Conservation (phyloP, 805 yeast genomes). For the Yarrowia sp. region DNA sequence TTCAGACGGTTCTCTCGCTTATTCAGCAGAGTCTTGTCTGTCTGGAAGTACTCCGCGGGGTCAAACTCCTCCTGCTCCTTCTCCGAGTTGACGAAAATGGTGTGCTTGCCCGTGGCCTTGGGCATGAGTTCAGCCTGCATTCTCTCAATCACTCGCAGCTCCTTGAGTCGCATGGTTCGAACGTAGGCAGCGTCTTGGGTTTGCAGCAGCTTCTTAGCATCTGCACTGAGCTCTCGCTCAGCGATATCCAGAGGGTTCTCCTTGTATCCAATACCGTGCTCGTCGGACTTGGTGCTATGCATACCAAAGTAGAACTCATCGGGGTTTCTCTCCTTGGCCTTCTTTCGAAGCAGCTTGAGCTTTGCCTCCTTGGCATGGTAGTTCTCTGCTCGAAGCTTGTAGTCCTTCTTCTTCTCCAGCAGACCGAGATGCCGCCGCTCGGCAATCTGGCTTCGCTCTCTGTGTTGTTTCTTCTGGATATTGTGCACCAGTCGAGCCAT, state of each 20-base stretch:
- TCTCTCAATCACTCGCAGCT: constrained; percentile 67
- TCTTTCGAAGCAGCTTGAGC: constrained; percentile 72
- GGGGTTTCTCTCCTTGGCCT: constrained; percentile 79
- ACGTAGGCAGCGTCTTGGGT: constrained; percentile 91
- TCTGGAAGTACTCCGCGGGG: constrained; percentile 71
- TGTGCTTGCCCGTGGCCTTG: constrained; percentile 72
- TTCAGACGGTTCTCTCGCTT: constrained; percentile 77
- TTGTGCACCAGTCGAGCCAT: constrained; percentile 58
- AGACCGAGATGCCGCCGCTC: constrained; percentile 79
- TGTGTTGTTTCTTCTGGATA: constrained; percentile 94
- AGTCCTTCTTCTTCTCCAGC: constrained; percentile 91
- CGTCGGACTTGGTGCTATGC: constrained; percentile 73
- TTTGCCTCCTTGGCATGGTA: constrained; percentile 65
- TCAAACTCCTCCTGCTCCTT: constrained; percentile 64
- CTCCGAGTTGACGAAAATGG: constrained; percentile 78
- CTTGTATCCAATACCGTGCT: constrained; percentile 68
- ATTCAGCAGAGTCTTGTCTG: constrained; percentile 67
- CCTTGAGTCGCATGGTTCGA: constrained; percentile 75
- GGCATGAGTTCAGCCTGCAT: constrained; percentile 52
- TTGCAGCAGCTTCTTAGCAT: constrained; percentile 81
- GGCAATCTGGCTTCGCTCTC: constrained; percentile 88
- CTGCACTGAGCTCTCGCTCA: constrained; percentile 60
- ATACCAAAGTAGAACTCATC: constrained; percentile 97
- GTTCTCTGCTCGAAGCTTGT: constrained; percentile 70
- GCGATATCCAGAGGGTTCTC: constrained; percentile 60